These are phyloP conservation scores for Cladosporium phlei DNA, from an alignment of 2,329 filamentous ascomycete genomes.

Conservation along the genomic window DNA sequence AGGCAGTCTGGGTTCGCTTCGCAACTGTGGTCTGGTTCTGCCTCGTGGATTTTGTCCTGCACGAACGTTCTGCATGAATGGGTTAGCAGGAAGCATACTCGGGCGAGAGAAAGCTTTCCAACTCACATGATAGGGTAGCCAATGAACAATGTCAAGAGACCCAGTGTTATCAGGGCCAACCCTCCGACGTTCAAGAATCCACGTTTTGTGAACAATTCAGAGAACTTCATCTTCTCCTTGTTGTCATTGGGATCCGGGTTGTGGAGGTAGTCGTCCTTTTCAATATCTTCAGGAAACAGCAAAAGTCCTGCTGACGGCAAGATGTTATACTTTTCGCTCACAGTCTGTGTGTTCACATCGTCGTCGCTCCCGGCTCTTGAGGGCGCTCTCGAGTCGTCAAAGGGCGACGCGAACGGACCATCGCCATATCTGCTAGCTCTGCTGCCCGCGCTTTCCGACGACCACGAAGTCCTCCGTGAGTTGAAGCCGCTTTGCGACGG, in stretches of 20 bases:
- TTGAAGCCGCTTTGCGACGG: constrained; percentile 49
- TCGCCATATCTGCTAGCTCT: constrained; percentile 47
- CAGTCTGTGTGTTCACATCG: constrained; percentile 66
- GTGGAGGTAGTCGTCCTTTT: constrained; percentile 68
- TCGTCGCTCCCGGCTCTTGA: constrained; percentile 61
- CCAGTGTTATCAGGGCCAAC: constrained; percentile 54
- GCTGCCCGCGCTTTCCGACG: constrained; percentile 52
- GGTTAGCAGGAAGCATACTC: not conserved
- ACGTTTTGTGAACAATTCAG: constrained; percentile 61
- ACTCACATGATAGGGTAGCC: constrained; percentile 63
- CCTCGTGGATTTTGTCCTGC: constrained; percentile 18
- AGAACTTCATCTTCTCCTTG: constrained; percentile 53
- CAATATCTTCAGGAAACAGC: constrained; percentile 66
- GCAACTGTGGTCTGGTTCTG: constrained; percentile 38
- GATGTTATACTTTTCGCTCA: constrained; percentile 70
- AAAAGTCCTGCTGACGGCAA: constrained; percentile 62
- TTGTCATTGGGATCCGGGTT: constrained; percentile 64
- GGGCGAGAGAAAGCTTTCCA: no score
- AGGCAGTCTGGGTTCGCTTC: constrained; percentile 10
- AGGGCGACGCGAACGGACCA: constrained; percentile 49
- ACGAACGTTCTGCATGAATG: constrained; percentile 9
- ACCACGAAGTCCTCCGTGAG: constrained; percentile 62
- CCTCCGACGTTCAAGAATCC: constrained; percentile 63
- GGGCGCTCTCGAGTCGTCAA: constrained; percentile 55
- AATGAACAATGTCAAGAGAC: constrained; percentile 62